phyloP scores from a whole-genome alignment of 768 basidiomycete genomes.

The Serendipita sp. region DNA sequence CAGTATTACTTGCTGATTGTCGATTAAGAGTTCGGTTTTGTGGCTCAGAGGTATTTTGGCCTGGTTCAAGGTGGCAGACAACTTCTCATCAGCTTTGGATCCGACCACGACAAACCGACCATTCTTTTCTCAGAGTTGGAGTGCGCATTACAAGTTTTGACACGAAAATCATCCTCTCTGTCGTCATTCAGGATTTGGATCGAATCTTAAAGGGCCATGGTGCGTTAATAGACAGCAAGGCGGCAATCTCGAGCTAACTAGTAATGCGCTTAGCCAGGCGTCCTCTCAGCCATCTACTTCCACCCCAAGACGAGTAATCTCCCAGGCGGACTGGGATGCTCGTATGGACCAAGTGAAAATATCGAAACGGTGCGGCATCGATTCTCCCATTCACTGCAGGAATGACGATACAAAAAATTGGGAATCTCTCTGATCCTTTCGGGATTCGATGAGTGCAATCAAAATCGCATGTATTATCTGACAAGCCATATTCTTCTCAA shows the following conservation, averaged over 20 bases:
- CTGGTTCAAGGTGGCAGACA: too few species aligned
- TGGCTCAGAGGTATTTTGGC: too few species aligned
- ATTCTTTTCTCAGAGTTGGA: background rate
- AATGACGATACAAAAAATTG: slow-evolving; percentile 63
- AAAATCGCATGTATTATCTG: slow-evolving; percentile 85
- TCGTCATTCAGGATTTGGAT: background rate
- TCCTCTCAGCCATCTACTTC: background rate
- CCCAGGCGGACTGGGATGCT: slow-evolving; percentile 75
- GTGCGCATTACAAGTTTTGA: background rate
- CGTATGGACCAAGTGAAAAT: slow-evolving; percentile 69
- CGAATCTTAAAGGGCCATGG: background rate
- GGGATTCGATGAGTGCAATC: slow-evolving; percentile 43
- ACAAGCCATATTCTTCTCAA: slow-evolving; percentile 16
- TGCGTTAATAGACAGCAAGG: background rate
- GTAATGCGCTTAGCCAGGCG: background rate
- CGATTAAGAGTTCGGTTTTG: too few species aligned
- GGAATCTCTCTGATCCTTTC: slow-evolving; percentile 94
- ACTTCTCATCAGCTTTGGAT: too few species aligned
- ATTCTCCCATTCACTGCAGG: slow-evolving; percentile 13
- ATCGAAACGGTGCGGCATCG: slow-evolving; percentile 66
- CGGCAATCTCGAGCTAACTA: too few species aligned
- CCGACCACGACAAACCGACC: too few species aligned
- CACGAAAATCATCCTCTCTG: background rate
- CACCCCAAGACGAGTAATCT: slow-evolving; percentile 42
- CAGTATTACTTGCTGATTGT: too few species aligned